phyloP scores from a whole-genome alignment of 1,284 basidiomycete genomes.

The Irpex sp. region DNA sequence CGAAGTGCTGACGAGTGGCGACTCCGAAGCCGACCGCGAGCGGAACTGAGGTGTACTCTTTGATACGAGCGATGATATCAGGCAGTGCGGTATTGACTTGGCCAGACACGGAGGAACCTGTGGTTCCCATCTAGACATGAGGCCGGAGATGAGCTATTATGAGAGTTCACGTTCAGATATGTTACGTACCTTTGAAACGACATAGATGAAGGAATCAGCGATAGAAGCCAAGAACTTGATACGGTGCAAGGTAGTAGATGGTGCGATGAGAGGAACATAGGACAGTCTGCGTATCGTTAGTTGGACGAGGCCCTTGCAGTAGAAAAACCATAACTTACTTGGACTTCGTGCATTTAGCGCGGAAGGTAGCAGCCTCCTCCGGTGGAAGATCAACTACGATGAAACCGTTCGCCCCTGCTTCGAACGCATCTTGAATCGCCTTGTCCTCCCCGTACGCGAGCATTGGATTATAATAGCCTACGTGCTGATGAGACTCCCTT shows the following conservation, averaged over 20 bases:
- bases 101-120: constrained; percentile 81
- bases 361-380: constrained; percentile 91
- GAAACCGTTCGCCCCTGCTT: constrained; percentile 95
- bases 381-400: constrained; percentile 98
- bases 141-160: background rate
- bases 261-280: constrained; percentile 96
- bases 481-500: background rate
- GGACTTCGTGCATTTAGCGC: constrained; percentile 79
- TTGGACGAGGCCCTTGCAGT: background rate
- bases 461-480: constrained; percentile 96
- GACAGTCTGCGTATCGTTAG: constrained; percentile 61
- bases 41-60: constrained; percentile 72
- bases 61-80: constrained; percentile 72
- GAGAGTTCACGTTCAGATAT: background rate
- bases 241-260: constrained; percentile 84
- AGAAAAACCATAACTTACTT: constrained; percentile 49
- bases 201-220: constrained; percentile 97
- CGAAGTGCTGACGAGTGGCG: constrained; percentile 89
- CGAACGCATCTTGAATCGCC: constrained; percentile 84
- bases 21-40: constrained; percentile 98
- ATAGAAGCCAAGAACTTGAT: constrained; percentile 91
- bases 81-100: constrained; percentile 77
- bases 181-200: constrained; percentile 80
- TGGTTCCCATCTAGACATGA: constrained; percentile 86
- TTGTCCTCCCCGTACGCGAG: constrained; percentile 94